Base-by-base conservation (phyloP, 139 green algal species). In the Yamagishiella unicocca region DNA sequence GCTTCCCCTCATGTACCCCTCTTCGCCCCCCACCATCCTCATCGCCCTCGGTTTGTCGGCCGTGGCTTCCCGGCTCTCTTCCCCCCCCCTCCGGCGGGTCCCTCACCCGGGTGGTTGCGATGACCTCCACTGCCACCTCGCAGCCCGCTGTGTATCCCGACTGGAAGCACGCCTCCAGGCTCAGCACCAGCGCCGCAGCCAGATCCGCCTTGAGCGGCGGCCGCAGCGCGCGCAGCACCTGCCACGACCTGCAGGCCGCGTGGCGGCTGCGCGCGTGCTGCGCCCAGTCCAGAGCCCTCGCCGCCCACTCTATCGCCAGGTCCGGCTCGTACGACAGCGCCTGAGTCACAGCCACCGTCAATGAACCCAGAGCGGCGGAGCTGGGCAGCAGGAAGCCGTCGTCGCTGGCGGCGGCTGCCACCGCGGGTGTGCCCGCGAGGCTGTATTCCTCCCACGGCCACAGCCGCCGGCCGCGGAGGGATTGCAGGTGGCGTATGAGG, bases 151-250 rank as follows among this genome's bases (percentile, higher is more conserved):
- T n/a, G 37, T 40, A 33, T 1, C 45, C 78, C 4, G 55, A 45
- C 4, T 78, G 79, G 42, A 98, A 91, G 92, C 95, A 98, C 40
- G 91, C 93, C 76, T 97, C 90, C 85, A 99, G 88, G 66, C 91
- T 95, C 9, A 80, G 37, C 84, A 99, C 89, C 76, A 99, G 91
- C 21, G 87, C 90, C n/a, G 91, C 85, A 73, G 92, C 96, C 8
- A 94, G 92, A 37, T 97, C 93, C 27, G 62, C 91, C 22, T 67
- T 95, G 6, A 96, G 83, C 27, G 76, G 73, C 53, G 96, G 97
- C 33, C 71, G 67, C 84, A 99, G 91, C 31, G 95, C 93, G 1
- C 97, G 93, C 75, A 96, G 97, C 46, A 93, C 90, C 92, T 98
- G 96, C 82, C 96, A 94, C 2, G 94, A 97, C 58, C 97, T 84